Evolutionary conservation across 1,139 yeast genomes (phyloP).

Genomic region (Meyerozyma guilliermondii): DNA sequence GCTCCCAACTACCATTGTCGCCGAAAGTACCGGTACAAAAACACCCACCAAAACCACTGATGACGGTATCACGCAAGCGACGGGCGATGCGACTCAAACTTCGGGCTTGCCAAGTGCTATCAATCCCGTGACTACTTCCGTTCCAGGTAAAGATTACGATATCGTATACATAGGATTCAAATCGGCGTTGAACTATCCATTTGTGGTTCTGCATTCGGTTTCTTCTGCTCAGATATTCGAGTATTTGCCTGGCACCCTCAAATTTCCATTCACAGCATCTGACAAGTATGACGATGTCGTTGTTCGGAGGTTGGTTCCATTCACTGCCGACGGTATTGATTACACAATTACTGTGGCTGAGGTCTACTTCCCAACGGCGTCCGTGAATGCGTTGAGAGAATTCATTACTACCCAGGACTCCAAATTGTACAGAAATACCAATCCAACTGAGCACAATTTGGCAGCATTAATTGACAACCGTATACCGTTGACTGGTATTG

Average conservation of each 20-base stretch:
- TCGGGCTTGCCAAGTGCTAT: slow-evolving; percentile 67
- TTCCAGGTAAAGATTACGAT: slow-evolving; percentile 47
- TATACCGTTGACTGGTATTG: slow-evolving; percentile 57
- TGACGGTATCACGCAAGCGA: slow-evolving; percentile 27
- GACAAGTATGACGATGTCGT: slow-evolving; percentile 34
- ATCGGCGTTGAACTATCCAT: slow-evolving; percentile 62
- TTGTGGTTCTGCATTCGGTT: slow-evolving; percentile 59
- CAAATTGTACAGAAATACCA: slow-evolving; percentile 45
- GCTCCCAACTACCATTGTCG: slow-evolving; percentile 47
- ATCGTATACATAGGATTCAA: slow-evolving; percentile 70
- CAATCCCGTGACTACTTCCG: slow-evolving; percentile 43
- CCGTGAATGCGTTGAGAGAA: slow-evolving; percentile 39
- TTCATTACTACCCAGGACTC: slow-evolving; percentile 43
- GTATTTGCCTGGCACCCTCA: slow-evolving; percentile 56
- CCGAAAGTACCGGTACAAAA: slow-evolving; percentile 21
- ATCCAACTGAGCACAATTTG: slow-evolving; percentile 41
- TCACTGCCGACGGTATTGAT: slow-evolving; percentile 41
- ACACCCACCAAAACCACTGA: slow-evolving; percentile 25
- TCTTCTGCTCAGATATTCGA: slow-evolving; percentile 75
- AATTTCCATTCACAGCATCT: slow-evolving; percentile 43
- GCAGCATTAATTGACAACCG: slow-evolving; percentile 57
- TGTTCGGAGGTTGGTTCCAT: slow-evolving; percentile 63
- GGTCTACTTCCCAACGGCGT: slow-evolving; percentile 59
- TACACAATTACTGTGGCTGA: slow-evolving; percentile 75
- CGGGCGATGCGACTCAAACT: slow-evolving; percentile 29